Evolutionary conservation across 495 filamentous ascomycete genomes (phyloP), one percentile per base, ranked within the genome.

Genomic region (Penicillium canescens): DNA sequence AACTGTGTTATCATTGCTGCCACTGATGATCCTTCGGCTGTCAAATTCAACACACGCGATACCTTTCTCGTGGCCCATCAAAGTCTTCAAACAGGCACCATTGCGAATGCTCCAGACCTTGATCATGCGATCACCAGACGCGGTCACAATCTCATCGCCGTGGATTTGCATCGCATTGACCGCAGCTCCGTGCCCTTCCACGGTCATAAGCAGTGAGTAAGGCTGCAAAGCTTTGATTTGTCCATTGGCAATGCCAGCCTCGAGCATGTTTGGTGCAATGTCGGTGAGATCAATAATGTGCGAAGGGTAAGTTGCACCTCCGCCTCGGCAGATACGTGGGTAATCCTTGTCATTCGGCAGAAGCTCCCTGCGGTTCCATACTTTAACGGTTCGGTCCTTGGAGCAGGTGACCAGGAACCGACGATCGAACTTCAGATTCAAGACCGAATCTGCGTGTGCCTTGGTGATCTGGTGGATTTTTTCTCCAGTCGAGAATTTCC

Each of bases 31-130:
- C 3, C 93, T 84, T n/a, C 88, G 86, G n/a, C 90, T 92, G 68
- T 99, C 94, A 60, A 90, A 96, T 69, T 98, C 92, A 16, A 99
- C 90, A 70, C 94, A 99, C 13, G 94, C 94, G 63, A 99, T 98
- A 14, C 94, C 94, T 69, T 98, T 99, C 51, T 82, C 81, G 63
- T 99, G 94, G 4, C 94, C 95, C 41, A 89, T 70, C 35, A 95
- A 81, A 8, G 89, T 94, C 58, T 86, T 84, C 14, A 79, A 74
- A 65, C 89, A 93, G 12, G 77, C 70, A 45, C 92, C 90, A 1
- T 83, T 89, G 14, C 84, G 85, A 69, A 96, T 86, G 64, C 94
- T 89, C 95, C 95, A 99, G 13, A 96, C 79, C 61, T 95, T 96
- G 62, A 98, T 87, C 59, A 86, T 79, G 9, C 92, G 86, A 67